These are phyloP conservation scores for Fraxinus latifolia DNA, from an alignment of 305 asterid species.

Conservation along the genomic window DNA sequence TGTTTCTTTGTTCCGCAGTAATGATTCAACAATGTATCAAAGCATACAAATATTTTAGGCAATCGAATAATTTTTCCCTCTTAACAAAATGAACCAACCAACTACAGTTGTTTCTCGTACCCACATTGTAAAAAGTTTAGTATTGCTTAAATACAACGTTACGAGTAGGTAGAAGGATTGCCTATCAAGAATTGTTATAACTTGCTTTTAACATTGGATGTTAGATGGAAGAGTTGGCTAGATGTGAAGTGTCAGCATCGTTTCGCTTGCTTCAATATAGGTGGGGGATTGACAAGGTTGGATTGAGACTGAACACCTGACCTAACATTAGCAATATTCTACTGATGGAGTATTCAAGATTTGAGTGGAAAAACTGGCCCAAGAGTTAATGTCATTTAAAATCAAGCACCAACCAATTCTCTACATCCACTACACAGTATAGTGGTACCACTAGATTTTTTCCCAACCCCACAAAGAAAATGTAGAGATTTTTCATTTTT, in stretches of 20 bases:
- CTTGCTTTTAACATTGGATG: neutral
- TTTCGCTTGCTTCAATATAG: neutral
- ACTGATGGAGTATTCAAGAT: neutral
- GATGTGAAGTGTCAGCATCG: neutral
- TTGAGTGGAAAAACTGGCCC: neutral
- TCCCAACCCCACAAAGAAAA: neutral
- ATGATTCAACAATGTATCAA: neutral
- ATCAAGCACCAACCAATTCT: neutral
- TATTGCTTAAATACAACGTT: neutral
- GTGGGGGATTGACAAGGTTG: constrained; percentile 11
- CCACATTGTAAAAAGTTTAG: neutral
- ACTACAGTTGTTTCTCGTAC: neutral
- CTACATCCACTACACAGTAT: neutral
- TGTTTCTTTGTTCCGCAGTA: neutral
- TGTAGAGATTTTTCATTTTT: neutral
- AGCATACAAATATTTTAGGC: neutral
- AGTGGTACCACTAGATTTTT: neutral
- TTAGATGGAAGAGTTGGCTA: neutral
- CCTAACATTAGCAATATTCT: neutral
- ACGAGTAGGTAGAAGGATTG: neutral
- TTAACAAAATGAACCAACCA: neutral
- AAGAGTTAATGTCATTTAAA: neutral
- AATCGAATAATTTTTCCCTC: neutral
- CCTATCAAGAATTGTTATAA: neutral
- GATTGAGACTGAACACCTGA: constrained; percentile 21